Percentiles rank a stretch among this genome's conserved stretches.
Evolutionary conservation across 2,329 filamentous ascomycete genomes (phyloP).

Genomic region (Waltergamsia citrina): DNA sequence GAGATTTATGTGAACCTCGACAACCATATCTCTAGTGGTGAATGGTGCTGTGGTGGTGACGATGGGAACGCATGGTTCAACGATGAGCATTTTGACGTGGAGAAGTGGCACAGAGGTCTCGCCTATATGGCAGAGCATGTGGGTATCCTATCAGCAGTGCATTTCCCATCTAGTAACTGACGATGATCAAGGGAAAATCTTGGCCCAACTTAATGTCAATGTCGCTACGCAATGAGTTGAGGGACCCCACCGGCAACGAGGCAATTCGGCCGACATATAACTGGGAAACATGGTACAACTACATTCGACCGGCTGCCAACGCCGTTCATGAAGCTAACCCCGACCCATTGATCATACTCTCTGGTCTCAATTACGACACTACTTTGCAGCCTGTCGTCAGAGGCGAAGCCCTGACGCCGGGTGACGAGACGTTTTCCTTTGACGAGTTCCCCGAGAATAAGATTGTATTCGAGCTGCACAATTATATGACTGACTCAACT

Average conservation of each 20-base stretch:
- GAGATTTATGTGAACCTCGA: slow-evolving; percentile 50
- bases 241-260: slow-evolving; percentile 27
- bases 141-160: slow-evolving; percentile 9
- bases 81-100: slow-evolving; percentile 46
- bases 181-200: slow-evolving; percentile 5
- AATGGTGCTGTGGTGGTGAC: slow-evolving; percentile 45
- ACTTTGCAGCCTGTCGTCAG: slow-evolving; percentile 40
- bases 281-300: slow-evolving; percentile 47
- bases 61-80: slow-evolving; percentile 55
- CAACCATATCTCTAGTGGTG: slow-evolving; percentile 49
- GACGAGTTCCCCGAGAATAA: slow-evolving; percentile 44
- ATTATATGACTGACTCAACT: slow-evolving; percentile 42
- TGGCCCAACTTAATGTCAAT: slow-evolving; percentile 40
- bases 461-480: slow-evolving; percentile 51
- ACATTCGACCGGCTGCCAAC: slow-evolving; percentile 35
- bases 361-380: slow-evolving; percentile 48
- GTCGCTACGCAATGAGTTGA: slow-evolving; percentile 44
- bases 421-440: slow-evolving; percentile 30
- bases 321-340: slow-evolving; percentile 42
- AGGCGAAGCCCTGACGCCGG: slow-evolving; percentile 35
- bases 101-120: slow-evolving; percentile 52
- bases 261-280: slow-evolving; percentile 31
- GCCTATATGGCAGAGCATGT: slow-evolving; percentile 51
- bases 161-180: background rate
- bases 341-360: slow-evolving; percentile 46